phyloP scores from a whole-genome alignment of 2,329 filamentous ascomycete genomes.

The Diaporthe sp. region DNA sequence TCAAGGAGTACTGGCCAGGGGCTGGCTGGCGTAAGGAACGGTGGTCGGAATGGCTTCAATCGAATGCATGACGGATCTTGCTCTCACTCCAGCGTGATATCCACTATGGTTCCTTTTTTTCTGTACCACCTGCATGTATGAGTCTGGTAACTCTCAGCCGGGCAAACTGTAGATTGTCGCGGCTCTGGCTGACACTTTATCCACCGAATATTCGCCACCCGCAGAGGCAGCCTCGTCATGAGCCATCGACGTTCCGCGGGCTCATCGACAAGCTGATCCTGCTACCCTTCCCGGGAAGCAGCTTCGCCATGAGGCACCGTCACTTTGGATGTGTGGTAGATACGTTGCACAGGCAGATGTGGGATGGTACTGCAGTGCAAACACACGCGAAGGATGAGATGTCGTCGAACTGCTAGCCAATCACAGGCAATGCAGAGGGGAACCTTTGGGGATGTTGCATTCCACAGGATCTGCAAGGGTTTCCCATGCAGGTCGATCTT shows the following conservation, averaged over 20 bases:
- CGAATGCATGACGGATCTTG: background rate
- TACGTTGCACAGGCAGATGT: background rate
- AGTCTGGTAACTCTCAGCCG: too few species aligned
- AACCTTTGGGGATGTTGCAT: conserved; percentile 1
- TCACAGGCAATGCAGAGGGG: background rate
- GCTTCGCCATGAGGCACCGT: background rate
- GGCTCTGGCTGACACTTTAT: conserved; percentile 29
- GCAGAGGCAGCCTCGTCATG: conserved; percentile 13
- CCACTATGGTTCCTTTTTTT: conserved; percentile 21
- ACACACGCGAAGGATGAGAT: conserved; percentile 25
- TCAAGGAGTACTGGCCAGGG: background rate
- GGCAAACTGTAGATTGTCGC: background rate
- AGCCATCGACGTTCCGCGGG: background rate
- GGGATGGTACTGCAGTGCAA: background rate
- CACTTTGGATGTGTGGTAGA: background rate
- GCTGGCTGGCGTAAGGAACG: conserved; percentile 8
- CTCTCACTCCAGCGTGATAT: background rate
- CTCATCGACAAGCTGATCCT: conserved; percentile 13
- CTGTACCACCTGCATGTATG: background rate
- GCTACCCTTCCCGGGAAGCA: background rate
- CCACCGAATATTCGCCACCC: conserved; percentile 13
- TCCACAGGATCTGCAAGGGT: background rate
- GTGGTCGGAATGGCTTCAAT: conserved; percentile 2
- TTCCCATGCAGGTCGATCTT: conserved; percentile 7
- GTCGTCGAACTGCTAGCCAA: conserved; percentile 9